Percentiles rank a stretch among this genome's conserved stretches.
Conservation (phyloP, 768 basidiomycete species). For the Coprinopsis marcescibilis region DNA sequence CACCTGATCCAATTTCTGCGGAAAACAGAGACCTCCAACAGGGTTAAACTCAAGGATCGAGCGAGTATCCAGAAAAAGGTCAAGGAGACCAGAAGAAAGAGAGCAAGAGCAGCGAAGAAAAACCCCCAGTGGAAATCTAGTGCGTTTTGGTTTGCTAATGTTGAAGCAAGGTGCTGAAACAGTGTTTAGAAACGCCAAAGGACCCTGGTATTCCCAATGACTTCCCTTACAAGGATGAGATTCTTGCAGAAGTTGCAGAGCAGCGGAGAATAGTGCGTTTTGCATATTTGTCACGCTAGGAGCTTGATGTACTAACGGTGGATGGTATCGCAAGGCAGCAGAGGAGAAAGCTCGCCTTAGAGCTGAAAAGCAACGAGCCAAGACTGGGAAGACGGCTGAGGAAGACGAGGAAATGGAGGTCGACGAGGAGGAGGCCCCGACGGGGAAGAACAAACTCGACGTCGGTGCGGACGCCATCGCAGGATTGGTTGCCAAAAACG, state of each 20-base stretch:
- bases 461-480: slow-evolving; percentile 46
- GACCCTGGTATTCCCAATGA: slow-evolving; percentile 93
- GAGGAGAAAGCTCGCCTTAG: slow-evolving; percentile 70
- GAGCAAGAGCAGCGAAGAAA: slow-evolving; percentile 67
- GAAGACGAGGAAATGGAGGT: slow-evolving; percentile 23
- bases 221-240: slow-evolving; percentile 92
- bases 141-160: slow-evolving; percentile 31
- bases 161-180: background rate
- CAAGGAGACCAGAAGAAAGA: slow-evolving; percentile 72
- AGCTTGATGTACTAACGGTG: background rate
- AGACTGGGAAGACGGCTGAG: slow-evolving; percentile 23
- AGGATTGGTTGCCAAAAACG: slow-evolving; percentile 37
- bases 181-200: slow-evolving; percentile 60
- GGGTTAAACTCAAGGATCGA: slow-evolving; percentile 67
- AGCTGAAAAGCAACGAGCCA: slow-evolving; percentile 44
- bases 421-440: slow-evolving; percentile 23
- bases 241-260: slow-evolving; percentile 85
- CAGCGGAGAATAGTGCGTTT: slow-evolving; percentile 63
- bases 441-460: slow-evolving; percentile 36
- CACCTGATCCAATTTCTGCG: slow-evolving; percentile 9
- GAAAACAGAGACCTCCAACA: slow-evolving; percentile 56
- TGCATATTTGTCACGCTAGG: background rate
- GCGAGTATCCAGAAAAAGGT: slow-evolving; percentile 71
- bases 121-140: slow-evolving; percentile 87
- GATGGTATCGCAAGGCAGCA: slow-evolving; percentile 43